Evolutionary conservation across 192 early-diverging fungal genomes (phyloP).

Genomic region (Coemansia sp.): DNA sequence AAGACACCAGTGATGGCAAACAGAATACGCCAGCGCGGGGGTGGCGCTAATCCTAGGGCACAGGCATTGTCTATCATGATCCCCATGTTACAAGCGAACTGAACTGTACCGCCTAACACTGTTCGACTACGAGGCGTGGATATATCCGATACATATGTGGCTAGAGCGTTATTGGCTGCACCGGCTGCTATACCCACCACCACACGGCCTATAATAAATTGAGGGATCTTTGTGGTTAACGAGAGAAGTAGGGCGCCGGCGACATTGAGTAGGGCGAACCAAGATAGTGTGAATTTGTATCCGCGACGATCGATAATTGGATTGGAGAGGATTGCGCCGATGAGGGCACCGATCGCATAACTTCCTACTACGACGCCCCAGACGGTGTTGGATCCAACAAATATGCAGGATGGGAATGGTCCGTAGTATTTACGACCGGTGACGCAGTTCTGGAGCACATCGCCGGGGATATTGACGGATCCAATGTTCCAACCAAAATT

Average conservation of each 20-base stretch:
- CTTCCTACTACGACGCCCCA: constrained; percentile 63
- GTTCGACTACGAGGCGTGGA: constrained; percentile 70
- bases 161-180: constrained; percentile 59
- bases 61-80: constrained; percentile 71
- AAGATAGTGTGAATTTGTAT: constrained; percentile 65
- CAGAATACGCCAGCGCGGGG: constrained; percentile 73
- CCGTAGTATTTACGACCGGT: constrained; percentile 52
- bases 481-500: constrained; percentile 61
- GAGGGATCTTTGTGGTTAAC: constrained; percentile 61
- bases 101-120: constrained; percentile 70
- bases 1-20: constrained; percentile 65
- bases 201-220: constrained; percentile 74
- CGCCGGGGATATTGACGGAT: constrained; percentile 61
- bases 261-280: constrained; percentile 69
- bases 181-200: constrained; percentile 74
- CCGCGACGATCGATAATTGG: constrained; percentile 61
- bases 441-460: constrained; percentile 57
- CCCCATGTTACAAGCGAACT: constrained; percentile 75
- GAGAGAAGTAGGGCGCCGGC: constrained; percentile 65
- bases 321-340: constrained; percentile 66
- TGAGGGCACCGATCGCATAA: constrained; percentile 64
- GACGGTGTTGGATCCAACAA: constrained; percentile 43
- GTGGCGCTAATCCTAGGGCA: constrained; percentile 60
- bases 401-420: constrained; percentile 47
- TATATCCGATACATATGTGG: constrained; percentile 79